A percentile compares a stretch with the other conserved stretches of the same genome.
These are phyloP conservation scores for Malus domestica DNA, from an alignment of 306 rosid species.

Conservation along the genomic window DNA sequence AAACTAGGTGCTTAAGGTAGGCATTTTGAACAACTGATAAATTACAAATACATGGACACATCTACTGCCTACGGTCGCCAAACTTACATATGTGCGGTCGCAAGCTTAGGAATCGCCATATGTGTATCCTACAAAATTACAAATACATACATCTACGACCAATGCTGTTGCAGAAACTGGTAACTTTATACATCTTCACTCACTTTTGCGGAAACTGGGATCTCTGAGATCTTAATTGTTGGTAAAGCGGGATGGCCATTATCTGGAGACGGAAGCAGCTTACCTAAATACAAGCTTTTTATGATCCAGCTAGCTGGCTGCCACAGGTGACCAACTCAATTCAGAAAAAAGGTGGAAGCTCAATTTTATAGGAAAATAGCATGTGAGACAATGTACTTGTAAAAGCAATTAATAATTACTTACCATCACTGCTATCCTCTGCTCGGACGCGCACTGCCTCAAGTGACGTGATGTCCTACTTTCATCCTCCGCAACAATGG, in stretches of 20 bases:
- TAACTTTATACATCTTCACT: slow-evolving; percentile 45
- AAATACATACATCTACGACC: background rate
- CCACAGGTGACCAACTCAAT: slow-evolving; percentile 10
- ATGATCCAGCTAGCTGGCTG: slow-evolving; percentile 76
- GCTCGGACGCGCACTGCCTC: slow-evolving; percentile 63
- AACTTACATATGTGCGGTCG: too few species aligned
- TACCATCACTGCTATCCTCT: slow-evolving; percentile 54
- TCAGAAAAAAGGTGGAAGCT: background rate
- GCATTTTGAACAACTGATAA: too few species aligned
- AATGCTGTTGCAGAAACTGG: slow-evolving; percentile 4
- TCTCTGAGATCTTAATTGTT: slow-evolving; percentile 17
- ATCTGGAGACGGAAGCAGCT: slow-evolving; percentile 47
- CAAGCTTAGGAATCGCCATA: background rate
- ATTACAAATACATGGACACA: too few species aligned
- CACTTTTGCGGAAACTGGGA: slow-evolving; percentile 23
- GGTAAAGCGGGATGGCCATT: slow-evolving; percentile 13
- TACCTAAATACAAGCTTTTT: slow-evolving; percentile 67
- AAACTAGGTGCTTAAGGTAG: too few species aligned
- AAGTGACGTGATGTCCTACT: slow-evolving; percentile 61
- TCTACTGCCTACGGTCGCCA: background rate
- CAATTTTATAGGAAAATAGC: background rate
- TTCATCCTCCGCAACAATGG: slow-evolving; percentile 52
- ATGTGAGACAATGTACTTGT: background rate
- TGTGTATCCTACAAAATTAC: background rate
- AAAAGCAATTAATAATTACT: slow-evolving; percentile 10